Evolutionary conservation across 305 asterid genomes (phyloP).

Genomic region (Fraxinus albicans): DNA sequence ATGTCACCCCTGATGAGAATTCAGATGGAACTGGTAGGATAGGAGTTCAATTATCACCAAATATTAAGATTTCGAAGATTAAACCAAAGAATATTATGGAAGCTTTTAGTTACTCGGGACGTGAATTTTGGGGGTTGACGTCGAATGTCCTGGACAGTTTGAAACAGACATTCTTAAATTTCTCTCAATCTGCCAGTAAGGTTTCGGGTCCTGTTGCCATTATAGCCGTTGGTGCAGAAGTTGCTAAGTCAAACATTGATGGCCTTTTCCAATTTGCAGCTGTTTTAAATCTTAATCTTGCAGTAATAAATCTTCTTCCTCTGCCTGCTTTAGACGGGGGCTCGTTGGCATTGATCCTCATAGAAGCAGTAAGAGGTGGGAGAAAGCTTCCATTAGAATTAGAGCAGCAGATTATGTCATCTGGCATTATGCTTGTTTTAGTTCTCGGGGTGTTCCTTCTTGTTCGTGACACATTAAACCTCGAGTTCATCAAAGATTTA

Average conservation of each 20-base stretch:
- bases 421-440: constrained; percentile 73
- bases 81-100: constrained; percentile 61
- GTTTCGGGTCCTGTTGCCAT: constrained; percentile 98
- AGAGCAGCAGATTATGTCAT: constrained; percentile 88
- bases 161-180: constrained; percentile 77
- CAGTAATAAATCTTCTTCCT: constrained; percentile 91
- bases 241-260: constrained; percentile 81
- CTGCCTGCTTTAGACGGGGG: constrained; percentile 96
- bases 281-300: constrained; percentile 79
- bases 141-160: constrained; percentile 68
- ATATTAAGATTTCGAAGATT: constrained; percentile 60
- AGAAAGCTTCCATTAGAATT: constrained; percentile 80
- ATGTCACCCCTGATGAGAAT: constrained; percentile 73
- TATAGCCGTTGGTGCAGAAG: constrained; percentile 96
- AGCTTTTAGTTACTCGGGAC: constrained; percentile 62
- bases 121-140: constrained; percentile 85
- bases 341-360: constrained; percentile 72
- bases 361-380: constrained; percentile 93
- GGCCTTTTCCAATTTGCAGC: constrained; percentile 97
- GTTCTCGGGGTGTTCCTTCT: constrained; percentile 80
- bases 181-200: constrained; percentile 88
- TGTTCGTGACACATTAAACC: constrained; percentile 83
- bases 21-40: constrained; percentile 84
- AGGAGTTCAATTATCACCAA: constrained; percentile 88
- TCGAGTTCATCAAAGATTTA: constrained; percentile 71